Evolutionary conservation across 2,329 filamentous ascomycete genomes (phyloP), one percentile per base, ranked within the genome.

Genomic region (Canariomyces notabilis): DNA sequence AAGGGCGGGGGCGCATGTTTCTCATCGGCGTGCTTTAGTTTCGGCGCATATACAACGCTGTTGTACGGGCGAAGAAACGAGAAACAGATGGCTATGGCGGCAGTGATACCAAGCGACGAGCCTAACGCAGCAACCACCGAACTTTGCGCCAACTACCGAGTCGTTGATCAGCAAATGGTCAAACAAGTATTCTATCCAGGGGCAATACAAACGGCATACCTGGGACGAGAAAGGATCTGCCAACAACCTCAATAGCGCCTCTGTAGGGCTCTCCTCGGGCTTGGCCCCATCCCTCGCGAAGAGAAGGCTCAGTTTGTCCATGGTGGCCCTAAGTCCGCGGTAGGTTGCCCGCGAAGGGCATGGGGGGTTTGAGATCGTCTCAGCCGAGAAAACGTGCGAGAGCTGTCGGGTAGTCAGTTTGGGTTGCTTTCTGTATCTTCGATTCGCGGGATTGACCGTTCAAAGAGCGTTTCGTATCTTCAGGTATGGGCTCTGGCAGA

Each of bases 51-150:
- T 38, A 98, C 88, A 57, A 91, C 79, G 46, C 84, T 85, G 66
- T 97, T 91, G 67, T 90, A 89, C 5, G 93, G 93, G 50, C 93
- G 87, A 45, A 97, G 74, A 58, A 96, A 72, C 52, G 89, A 95
- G 75, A 97, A 98, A 54, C 82, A 69, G 48, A 95, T 64, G 52
- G 88, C 83, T 57, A 95, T 83, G 56, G 82, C 73, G 52, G 77
- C 60, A 7, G 89, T 88, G 61, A 93, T 72, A 45, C 80, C 85
- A 36, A 96, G 63, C 3, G 91, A 95, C 18, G 86, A 89, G 53
- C 74, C 86, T 36, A 97, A 70, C 39, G 90, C 89, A 48, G 87
- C 85, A 67, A 83, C 82, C 50, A 96, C 75, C 35, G 89, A 85
- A 47, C 77, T 68, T 61, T 71, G 60, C 59, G 67, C 65, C 32